phyloP scores from a whole-genome alignment of 192 early-diverging fungal species.

The Umbelopsis ramanniana region DNA sequence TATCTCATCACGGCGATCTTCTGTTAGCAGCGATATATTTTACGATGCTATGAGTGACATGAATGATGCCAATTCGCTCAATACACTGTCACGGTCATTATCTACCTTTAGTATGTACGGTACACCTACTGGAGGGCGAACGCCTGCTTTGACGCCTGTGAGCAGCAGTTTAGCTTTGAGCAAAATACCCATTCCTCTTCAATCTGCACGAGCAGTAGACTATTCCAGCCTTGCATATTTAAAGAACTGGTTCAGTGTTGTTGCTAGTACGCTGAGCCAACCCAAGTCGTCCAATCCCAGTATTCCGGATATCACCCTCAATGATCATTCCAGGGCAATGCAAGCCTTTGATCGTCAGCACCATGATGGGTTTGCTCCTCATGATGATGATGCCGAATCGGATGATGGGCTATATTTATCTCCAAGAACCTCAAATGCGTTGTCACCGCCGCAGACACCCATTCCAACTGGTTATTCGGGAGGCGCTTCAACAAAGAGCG shows the following conservation, averaged over 20 bases:
- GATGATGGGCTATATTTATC: slow-evolving; percentile 18
- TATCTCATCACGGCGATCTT: background rate
- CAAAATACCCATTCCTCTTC: background rate
- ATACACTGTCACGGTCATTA: background rate
- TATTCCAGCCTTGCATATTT: background rate
- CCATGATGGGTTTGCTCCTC: background rate
- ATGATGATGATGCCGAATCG: background rate
- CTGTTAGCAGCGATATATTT: slow-evolving; percentile 21
- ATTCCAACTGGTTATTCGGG: background rate
- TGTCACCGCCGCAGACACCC: background rate
- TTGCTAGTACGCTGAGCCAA: background rate
- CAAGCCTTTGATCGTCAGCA: background rate
- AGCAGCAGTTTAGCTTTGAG: background rate
- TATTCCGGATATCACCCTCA: background rate
- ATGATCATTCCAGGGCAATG: background rate
- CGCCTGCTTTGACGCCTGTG: background rate
- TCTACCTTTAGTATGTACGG: slow-evolving; percentile 1
- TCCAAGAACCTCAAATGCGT: background rate
- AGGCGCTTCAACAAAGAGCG: background rate
- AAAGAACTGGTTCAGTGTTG: background rate
- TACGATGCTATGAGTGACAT: slow-evolving; percentile 1
- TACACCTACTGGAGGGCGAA: background rate
- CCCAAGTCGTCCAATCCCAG: background rate
- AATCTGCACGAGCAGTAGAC: background rate
- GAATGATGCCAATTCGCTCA: background rate